Evolutionary conservation across 2,329 filamentous ascomycete species (phyloP).

Genomic region (Fusarium guadeloupense): DNA sequence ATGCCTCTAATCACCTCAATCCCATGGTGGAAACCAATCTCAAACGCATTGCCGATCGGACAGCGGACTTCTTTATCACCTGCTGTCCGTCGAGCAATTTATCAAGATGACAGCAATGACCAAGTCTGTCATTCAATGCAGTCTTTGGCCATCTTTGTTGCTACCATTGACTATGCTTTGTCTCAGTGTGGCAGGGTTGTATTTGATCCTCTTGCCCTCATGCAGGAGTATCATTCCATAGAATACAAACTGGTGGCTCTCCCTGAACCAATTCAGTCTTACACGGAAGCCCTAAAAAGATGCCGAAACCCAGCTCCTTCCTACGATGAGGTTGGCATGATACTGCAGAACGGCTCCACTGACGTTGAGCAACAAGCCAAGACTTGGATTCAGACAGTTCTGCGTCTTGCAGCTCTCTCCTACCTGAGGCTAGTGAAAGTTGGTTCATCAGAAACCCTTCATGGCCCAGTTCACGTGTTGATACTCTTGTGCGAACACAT

Average conservation of each 20-base stretch:
- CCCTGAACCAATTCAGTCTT: neutral
- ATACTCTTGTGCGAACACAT: neutral
- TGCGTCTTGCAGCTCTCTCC: slow-evolving; percentile 1
- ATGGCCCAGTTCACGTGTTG: neutral
- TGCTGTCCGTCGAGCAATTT: neutral
- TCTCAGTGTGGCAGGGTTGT: neutral
- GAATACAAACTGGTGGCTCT: neutral
- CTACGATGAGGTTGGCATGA: neutral
- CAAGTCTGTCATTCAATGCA: neutral
- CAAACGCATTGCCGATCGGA: neutral
- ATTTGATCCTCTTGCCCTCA: slow-evolving; percentile 1
- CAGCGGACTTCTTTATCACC: neutral
- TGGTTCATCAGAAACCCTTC: neutral
- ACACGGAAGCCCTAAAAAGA: neutral
- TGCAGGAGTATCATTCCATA: neutral
- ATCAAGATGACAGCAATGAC: neutral
- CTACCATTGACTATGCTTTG: neutral
- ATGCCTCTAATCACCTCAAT: neutral
- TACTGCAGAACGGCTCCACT: neutral
- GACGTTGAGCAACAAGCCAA: neutral
- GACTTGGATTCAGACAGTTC: neutral
- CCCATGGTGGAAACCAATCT: neutral
- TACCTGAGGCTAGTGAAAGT: neutral
- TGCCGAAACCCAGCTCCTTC: neutral
- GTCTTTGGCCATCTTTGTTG: neutral